phyloP scores from a whole-genome alignment of 352 stramenopile genomes.

The Phytophthora chlamydospora region DNA sequence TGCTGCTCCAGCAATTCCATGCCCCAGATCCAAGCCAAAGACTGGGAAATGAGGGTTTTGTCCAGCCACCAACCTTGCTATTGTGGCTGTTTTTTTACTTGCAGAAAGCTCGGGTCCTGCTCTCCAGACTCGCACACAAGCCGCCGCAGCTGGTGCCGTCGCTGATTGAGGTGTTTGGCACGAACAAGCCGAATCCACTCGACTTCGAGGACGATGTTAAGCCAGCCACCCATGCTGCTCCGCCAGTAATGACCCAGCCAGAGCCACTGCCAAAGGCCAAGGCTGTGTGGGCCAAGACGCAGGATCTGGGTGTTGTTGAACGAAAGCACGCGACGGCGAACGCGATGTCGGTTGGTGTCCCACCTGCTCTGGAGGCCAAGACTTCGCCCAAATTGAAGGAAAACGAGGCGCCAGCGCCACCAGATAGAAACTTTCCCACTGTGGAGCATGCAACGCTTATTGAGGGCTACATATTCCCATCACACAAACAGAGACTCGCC shows the following conservation, averaged over 20 bases:
- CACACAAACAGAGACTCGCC: slow-evolving; percentile 76
- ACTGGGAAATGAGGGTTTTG: slow-evolving; percentile 1
- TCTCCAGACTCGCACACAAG: slow-evolving; percentile 72
- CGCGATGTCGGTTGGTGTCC: slow-evolving; percentile 34
- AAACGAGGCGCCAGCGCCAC: slow-evolving; percentile 40
- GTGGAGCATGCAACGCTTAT: slow-evolving; percentile 71
- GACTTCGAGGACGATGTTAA: slow-evolving; percentile 55
- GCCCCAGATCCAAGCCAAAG: neutral
- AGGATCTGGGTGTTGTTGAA: slow-evolving; percentile 74
- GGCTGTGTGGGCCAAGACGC: slow-evolving; percentile 78
- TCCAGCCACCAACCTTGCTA: neutral
- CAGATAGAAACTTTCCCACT: slow-evolving; percentile 58
- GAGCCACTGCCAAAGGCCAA: slow-evolving; percentile 50
- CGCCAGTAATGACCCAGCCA: slow-evolving; percentile 1
- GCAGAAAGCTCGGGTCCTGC: slow-evolving; percentile 75
- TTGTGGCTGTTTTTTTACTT: neutral
- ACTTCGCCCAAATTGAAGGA: slow-evolving; percentile 46
- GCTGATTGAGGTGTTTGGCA: slow-evolving; percentile 80
- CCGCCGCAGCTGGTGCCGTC: slow-evolving; percentile 86
- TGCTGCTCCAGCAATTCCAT: slow-evolving; percentile 3
- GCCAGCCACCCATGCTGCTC: slow-evolving; percentile 5
- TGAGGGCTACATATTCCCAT: slow-evolving; percentile 85
- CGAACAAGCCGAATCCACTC: slow-evolving; percentile 71
- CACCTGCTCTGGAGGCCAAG: slow-evolving; percentile 24
- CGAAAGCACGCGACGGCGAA: slow-evolving; percentile 38